Conservation (phyloP, 2,329 filamentous ascomycete species). For the Raffaelea arxii region DNA sequence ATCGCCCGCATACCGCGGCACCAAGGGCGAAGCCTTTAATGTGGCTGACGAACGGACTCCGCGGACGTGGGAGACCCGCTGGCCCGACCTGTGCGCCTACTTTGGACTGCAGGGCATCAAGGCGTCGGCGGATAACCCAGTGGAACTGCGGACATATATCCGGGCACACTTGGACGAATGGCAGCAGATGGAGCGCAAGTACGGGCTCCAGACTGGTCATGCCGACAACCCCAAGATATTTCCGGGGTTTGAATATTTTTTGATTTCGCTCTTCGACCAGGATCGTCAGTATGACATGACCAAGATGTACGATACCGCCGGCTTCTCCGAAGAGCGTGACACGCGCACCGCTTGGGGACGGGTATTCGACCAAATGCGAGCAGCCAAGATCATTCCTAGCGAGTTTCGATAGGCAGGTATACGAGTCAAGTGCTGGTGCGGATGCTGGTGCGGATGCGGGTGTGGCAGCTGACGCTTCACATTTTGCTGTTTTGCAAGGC, state of each 20-base stretch:
- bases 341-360: conserved; percentile 26
- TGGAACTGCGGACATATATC: conserved; percentile 24
- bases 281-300: conserved; percentile 34
- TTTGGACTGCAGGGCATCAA: conserved; percentile 18
- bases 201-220: conserved; percentile 26
- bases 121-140: conserved; percentile 15
- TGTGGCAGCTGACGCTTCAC: too few relatives aligned
- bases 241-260: conserved; percentile 29
- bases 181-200: conserved; percentile 22
- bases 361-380: conserved; percentile 28
- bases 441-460: too few relatives aligned
- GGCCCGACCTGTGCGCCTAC: conserved; percentile 15
- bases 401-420: background rate
- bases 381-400: conserved; percentile 7
- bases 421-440: background rate
- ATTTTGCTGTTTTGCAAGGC: too few relatives aligned
- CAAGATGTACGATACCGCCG: conserved; percentile 26
- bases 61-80: conserved; percentile 16
- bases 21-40: conserved; percentile 16
- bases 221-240: conserved; percentile 25
- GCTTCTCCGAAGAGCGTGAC: conserved; percentile 30
- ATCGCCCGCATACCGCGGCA: conserved; percentile 6
- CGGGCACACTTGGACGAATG: conserved; percentile 20
- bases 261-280: conserved; percentile 32
- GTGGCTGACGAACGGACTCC: conserved; percentile 13